Evolutionary conservation across 345 rosid species (phyloP).

Genomic region (Lenwebbia sp.): DNA sequence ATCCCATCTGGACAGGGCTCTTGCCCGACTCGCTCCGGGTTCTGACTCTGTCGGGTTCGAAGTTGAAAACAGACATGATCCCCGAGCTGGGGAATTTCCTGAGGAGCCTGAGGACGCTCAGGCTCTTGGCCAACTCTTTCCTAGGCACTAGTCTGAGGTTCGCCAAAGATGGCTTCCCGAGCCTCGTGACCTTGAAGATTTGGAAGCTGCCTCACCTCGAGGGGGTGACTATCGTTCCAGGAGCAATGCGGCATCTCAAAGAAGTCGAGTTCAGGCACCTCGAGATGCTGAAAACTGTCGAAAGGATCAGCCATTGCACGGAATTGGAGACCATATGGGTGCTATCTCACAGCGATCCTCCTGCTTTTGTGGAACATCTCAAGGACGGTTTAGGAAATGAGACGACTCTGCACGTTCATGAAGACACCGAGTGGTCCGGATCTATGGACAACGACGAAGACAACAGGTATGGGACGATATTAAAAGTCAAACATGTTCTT

Average conservation of each 20-base stretch:
- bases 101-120: not conserved
- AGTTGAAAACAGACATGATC: not conserved
- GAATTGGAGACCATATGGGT: not conserved
- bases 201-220: not conserved
- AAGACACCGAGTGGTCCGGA: not conserved
- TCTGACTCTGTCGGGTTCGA: not conserved
- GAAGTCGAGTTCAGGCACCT: not conserved
- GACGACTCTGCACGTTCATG: accelerated
- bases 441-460: too few species aligned
- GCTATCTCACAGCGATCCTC: not conserved
- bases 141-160: not conserved
- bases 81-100: not conserved
- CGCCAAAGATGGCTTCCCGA: not conserved
- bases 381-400: accelerated
- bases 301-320: not conserved
- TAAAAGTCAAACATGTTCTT: not conserved
- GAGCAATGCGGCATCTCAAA: not conserved
- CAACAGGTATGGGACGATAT: not conserved
- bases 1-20: not conserved
- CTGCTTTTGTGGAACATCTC: not conserved
- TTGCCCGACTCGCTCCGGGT: not conserved
- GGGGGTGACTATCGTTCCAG: accelerated
- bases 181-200: not conserved
- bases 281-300: accelerated
- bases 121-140: not conserved